Base-by-base conservation (phyloP, 805 yeast species). In the Metschnikowia matae region DNA sequence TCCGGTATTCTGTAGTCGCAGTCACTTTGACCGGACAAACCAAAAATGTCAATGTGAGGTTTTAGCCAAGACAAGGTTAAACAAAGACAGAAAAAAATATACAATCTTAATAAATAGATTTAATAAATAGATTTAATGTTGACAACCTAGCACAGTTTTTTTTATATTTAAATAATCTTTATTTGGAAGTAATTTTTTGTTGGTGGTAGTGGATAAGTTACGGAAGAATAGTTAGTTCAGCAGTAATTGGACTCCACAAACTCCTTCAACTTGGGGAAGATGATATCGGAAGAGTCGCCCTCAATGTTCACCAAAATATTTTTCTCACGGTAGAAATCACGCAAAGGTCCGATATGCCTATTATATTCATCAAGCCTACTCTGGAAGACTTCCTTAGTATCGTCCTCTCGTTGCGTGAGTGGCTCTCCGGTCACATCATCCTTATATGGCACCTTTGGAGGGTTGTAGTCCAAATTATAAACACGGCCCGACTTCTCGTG, bases 401-500 rank as follows among this genome's bases (percentile, higher is more conserved):
- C 98, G 62, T 91, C 98, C 0, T 83, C 75, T 54, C 98, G 78
- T 67, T 89, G 87, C 15, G 79, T 67, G 50, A 91, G 74, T 2
- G 88, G 84, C 63, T 91, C 97, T 0, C 97, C 97, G 0, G 98
- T 91, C 2, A 89, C 62, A 65, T 91, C 97, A 62, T 91, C 98
- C 53, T 69, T 76, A 34, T 89, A 95, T 0, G 89, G 82, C 1
- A 76, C 78, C 60, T 85, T 85, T 7, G 98, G 98, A 6, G 97
- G 97, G 60, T 87, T 90, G 67, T 89, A 91, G 49, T 88, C 83
- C 55, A 87, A 64, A 64, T 88, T 92, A 66, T 91, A 91, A 2
- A 90, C 85, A 55, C 97, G 73, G 0, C 97, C 97, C 47, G 96
- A 87, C 0, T 87, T 82, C 13, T 77, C 64, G 66, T 91, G 97